Conservation (phyloP, 805 yeast genomes). For the Kodamaea fukazawae region DNA sequence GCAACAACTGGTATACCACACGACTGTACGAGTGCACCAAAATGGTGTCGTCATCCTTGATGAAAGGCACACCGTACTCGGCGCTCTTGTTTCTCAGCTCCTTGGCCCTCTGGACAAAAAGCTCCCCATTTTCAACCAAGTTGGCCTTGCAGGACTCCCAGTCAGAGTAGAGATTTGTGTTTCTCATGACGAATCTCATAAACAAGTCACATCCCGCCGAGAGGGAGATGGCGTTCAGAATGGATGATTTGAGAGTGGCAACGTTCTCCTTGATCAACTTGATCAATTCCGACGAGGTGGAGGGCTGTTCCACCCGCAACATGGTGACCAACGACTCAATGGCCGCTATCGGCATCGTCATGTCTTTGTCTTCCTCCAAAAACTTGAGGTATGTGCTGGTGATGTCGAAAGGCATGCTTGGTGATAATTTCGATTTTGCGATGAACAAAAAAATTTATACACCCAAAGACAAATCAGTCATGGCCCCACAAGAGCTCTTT, state of each 20-base stretch:
- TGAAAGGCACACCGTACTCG: slow-evolving; percentile 80
- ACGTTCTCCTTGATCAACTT: slow-evolving; percentile 76
- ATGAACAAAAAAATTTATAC: slow-evolving; percentile 2
- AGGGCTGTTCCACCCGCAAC: slow-evolving; percentile 77
- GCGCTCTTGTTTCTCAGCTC: slow-evolving; percentile 87
- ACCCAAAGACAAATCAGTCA: slow-evolving; percentile 15
- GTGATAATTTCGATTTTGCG: slow-evolving; percentile 5
- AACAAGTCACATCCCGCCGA: slow-evolving; percentile 98
- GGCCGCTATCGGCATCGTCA: slow-evolving; percentile 99
- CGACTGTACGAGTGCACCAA: slow-evolving; percentile 90
- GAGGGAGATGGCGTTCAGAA: slow-evolving; percentile 87
- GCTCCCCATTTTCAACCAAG: slow-evolving; percentile 88
- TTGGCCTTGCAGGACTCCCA: slow-evolving; percentile 92
- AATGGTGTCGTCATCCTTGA: slow-evolving; percentile 88
- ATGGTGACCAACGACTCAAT: slow-evolving; percentile 90
- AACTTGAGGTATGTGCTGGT: slow-evolving; percentile 76
- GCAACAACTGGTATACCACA: slow-evolving; percentile 75
- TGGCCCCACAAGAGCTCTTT: slow-evolving; percentile 9
- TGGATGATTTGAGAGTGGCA: slow-evolving; percentile 66
- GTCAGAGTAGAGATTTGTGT: slow-evolving; percentile 82
- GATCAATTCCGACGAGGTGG: slow-evolving; percentile 91
- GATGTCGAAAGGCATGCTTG: slow-evolving; percentile 59
- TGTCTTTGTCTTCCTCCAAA: slow-evolving; percentile 86
- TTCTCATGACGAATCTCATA: slow-evolving; percentile 87
- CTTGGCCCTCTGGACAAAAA: slow-evolving; percentile 89